Base-by-base conservation (phyloP, 495 filamentous ascomycete genomes). In the Aspergillus baeticus region DNA sequence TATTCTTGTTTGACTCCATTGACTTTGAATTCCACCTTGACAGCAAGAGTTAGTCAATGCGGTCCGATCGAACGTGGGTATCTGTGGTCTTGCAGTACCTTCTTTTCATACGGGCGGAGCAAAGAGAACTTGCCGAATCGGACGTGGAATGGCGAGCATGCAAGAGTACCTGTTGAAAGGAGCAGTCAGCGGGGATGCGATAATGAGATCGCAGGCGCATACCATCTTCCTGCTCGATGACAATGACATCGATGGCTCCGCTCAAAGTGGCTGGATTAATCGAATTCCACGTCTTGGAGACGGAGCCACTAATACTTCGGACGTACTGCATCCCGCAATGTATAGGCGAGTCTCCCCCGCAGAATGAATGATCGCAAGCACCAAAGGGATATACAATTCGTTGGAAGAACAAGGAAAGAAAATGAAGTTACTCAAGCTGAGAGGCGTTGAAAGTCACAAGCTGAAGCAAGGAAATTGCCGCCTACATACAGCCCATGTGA, bases 81-180 rank as follows among this genome's bases (percentile, higher is more conserved):
- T 21, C 15, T 23, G 14, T 11, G 29, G 29, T 20, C 38, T 8
- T 20, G 42, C 22, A 7, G 38, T 68, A 82, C 91, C 84, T 99
- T 99, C 81, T 98, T 98, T 71, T 99, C 95, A 63, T 86, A 97
- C 3, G 94, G 95, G 46, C 95, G 90, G 60, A 99, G 75, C 34
- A 99, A 77, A 33, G 91, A 95, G 77, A 97, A 98, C 76, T 99
- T 99, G 65, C 94, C 95, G 69, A 99, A 99, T 46, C 94, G 91
- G 57, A 99, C 92, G 72, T 99, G 95, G 70, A 99, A 99, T 23
- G 94, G 94, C 14, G 94, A 97, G 73, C 94, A 99, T 53, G 87
- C 87, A 47, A 88, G 77, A n/a, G 82, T 83, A 41, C 84, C 83
- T 86, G 58, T 26, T 43, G 8, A 45, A 15, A 6, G 14, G 26